Evolutionary conservation across 768 basidiomycete genomes (phyloP), one percentile per base, ranked within the genome.

Genomic region (Collybia sordida): DNA sequence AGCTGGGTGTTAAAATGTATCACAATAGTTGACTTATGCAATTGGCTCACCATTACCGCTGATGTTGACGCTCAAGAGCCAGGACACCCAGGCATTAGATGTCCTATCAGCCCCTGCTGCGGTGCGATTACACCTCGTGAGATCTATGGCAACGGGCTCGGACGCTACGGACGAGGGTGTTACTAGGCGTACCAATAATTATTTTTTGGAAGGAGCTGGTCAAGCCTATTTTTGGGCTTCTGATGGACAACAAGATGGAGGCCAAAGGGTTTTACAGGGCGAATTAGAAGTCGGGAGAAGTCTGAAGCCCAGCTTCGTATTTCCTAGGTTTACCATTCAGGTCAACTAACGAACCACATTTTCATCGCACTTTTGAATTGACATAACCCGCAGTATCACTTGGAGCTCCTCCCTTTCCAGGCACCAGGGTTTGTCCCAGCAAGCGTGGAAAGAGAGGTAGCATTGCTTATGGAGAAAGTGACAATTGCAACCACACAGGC

Each of bases 11-110:
- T 21, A 42, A 39, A 52, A 45, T 40, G 22, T 38, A n/a, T 21
- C 21, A 19, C 2, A 12, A 19, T 34, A 83, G 81, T 66, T 81
- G 11, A 72, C 67, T 4, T 83, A 73, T 59, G 71, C 79, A 11
- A 60, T 75, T n/a, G 79, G 78, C 6, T 75, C 77, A 6, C 71
- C 75, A 0, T 70, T 84, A 4, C 81, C 81, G 7, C 61, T 85
- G 6, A 60, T 66, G 36, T 50, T 83, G n/a, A 78, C 75, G 3
- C 54, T 84, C 25, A 66, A 57, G 19, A 68, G 77, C 21, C 52
- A 60, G 2, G 77, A 83, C 59, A 56, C 67, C 9, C 75, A 78
- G 17, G 78, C 76, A 0, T 69, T 84, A 8, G 80, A 83, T 51
- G 57, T 80, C 3, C 68, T 83, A 6, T 66, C 77, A 12, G 64